Base-by-base conservation (phyloP, 768 basidiomycete genomes). In the Kwoniella newhampshirensis region DNA sequence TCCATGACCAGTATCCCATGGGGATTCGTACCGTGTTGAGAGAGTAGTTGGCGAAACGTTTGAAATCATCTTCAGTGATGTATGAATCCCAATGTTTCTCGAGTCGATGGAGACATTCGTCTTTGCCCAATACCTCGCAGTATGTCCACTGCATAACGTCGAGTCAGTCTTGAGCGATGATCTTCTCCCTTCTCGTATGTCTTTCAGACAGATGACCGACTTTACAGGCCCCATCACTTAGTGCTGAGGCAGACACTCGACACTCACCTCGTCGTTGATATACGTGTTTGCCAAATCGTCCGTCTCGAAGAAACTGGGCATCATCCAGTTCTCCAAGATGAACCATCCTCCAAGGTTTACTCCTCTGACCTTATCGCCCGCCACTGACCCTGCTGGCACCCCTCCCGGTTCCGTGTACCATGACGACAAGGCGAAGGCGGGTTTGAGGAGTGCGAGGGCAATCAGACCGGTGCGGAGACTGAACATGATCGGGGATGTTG, bases 241-340 rank as follows among this genome's bases (percentile, higher is more conserved):
- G n/a, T n/a, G n/a, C n/a, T n/a, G n/a, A n/a, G n/a, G n/a, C n/a
- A n/a, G n/a, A 37, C 7, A 4, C 12, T 26, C 3, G 3, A 4
- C n/a, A 51, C 62, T 47, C 35, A 66, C 62, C 58, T 67, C 66
- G 46, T 67, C 66, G 5, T 41, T 51, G 20, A 67, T 57, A 32
- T 54, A 47, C 21, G 46, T 23, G 25, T 67, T 39, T 25, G 59
- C 52, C 23, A 67, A 43, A n/a, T 59, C 59, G 2, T 51, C 44
- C 9, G 43, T 50, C 21, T 57, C 64, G 43, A 71, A 63, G 32
- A 68, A 60, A 30, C 41, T 46, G 18, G 70, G 70, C 55, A 64
- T 66, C 70, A 71, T 71, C 70, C 70, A 71, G 51, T 71, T 71
- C 51, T 71, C 70, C 60, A 70, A 35, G 23, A 70, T 62, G 42